Conservation (phyloP, 2,329 filamentous ascomycete genomes). For the Epichloe amarillans region DNA sequence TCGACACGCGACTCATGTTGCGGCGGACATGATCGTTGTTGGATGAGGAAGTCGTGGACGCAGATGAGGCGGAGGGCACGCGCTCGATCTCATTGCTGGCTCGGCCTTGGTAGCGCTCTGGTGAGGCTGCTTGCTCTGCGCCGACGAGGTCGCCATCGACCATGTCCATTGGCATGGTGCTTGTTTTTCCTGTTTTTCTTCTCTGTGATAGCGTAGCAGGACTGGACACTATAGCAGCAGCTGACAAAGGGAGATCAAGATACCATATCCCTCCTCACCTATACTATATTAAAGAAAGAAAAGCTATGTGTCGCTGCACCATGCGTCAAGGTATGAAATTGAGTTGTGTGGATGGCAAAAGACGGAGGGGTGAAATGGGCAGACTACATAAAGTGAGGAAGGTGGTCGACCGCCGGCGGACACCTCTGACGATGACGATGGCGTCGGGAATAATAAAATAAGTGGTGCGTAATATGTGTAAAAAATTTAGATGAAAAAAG, state of each 20-base stretch:
- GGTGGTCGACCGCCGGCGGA: neutral
- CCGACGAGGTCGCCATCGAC: slow-evolving; percentile 40
- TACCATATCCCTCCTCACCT: too few species aligned
- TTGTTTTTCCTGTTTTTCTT: neutral
- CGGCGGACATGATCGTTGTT: slow-evolving; percentile 22
- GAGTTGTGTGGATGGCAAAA: neutral
- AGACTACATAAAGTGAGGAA: neutral
- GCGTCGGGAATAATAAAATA: neutral
- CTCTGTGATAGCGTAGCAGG: neutral
- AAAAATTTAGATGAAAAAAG: too few species aligned
- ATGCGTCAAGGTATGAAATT: too few species aligned
- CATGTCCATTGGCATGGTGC: slow-evolving; percentile 31
- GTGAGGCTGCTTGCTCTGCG: slow-evolving; percentile 42
- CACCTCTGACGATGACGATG: neutral
- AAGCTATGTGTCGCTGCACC: too few species aligned
- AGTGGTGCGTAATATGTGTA: too few species aligned
- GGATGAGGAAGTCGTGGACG: slow-evolving; percentile 34
- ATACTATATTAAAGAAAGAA: neutral
- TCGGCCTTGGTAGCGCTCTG: slow-evolving; percentile 24
- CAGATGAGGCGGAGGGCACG: slow-evolving; percentile 39
- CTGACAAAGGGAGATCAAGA: too few species aligned
- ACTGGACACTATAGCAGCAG: too few species aligned
- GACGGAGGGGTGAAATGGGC: neutral
- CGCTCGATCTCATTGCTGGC: slow-evolving; percentile 45
- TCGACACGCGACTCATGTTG: slow-evolving; percentile 48